These are phyloP conservation scores for Hypoxylon rickii DNA, from an alignment of 495 filamentous ascomycete genomes.

Conservation along the genomic window DNA sequence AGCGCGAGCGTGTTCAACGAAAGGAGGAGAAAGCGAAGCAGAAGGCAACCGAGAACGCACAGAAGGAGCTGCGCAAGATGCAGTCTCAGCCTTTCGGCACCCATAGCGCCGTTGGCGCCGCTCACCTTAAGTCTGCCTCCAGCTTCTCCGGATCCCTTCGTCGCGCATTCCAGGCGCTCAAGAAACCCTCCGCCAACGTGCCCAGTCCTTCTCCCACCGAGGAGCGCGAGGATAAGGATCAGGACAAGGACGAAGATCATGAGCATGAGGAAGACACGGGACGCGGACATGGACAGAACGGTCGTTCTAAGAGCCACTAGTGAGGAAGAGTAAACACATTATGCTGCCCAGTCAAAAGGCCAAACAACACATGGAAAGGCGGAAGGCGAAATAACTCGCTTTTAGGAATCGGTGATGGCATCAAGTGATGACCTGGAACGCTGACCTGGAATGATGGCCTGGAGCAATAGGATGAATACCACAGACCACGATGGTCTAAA, in stretches of 20 bases:
- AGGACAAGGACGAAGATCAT: constrained; percentile 3
- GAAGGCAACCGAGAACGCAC: constrained; percentile 1
- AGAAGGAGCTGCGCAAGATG: background rate
- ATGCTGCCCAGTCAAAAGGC: too few species aligned
- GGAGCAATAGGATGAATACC: too few species aligned
- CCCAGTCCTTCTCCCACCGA: background rate
- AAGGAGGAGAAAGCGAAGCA: constrained; percentile 18
- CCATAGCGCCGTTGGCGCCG: background rate
- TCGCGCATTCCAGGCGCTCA: constrained; percentile 24
- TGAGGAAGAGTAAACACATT: background rate
- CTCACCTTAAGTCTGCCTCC: background rate
- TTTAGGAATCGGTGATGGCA: too few species aligned
- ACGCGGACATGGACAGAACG: background rate
- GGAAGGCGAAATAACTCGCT: background rate
- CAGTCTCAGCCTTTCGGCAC: background rate
- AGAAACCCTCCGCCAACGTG: background rate
- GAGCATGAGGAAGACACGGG: constrained; percentile 2
- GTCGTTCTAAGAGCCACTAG: background rate
- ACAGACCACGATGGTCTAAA: too few species aligned
- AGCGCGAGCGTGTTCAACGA: constrained; percentile 15
- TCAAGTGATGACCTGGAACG: too few species aligned
- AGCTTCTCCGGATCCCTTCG: constrained; percentile 23
- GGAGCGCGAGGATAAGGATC: constrained; percentile 4
- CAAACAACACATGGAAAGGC: too few species aligned
- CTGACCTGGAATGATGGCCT: too few species aligned